A percentile compares a stretch with the other conserved stretches of the same genome.
Conservation (phyloP, 495 filamentous ascomycete species). For the Aspergillus indologenus region DNA sequence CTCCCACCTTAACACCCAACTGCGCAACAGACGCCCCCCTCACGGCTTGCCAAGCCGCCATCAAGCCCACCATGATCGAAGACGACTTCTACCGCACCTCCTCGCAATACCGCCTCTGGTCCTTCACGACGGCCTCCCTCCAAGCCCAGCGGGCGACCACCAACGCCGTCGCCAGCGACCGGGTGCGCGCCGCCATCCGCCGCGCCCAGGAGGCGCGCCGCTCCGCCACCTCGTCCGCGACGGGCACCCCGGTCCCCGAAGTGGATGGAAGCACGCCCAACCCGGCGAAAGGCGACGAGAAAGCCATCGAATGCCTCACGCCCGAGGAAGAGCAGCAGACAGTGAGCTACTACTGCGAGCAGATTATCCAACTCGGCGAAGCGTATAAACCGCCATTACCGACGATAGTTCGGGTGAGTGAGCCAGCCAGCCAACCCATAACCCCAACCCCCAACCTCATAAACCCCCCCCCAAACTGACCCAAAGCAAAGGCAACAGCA, state of each 20-base stretch:
- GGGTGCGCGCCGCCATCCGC: conserved; percentile 63
- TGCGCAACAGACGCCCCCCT: background rate
- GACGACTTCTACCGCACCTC: conserved; percentile 89
- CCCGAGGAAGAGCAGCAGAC: conserved; percentile 77
- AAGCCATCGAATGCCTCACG: conserved; percentile 67
- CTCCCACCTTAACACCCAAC: background rate
- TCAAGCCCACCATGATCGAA: conserved; percentile 56
- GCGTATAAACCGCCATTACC: conserved; percentile 75
- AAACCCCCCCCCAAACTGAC: background rate
- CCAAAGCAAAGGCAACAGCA: conserved; percentile 70
- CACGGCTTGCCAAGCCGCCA: background rate
- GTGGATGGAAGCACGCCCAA: too few species aligned
- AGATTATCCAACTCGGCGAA: conserved; percentile 70
- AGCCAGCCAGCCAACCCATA: background rate
- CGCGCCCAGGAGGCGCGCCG: conserved; percentile 42
- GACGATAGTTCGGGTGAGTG: conserved; percentile 68
- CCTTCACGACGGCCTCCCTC: conserved; percentile 76
- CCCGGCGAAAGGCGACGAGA: conserved; percentile 35
- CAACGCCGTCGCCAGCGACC: conserved; percentile 67
- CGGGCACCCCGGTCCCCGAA: conserved; percentile 33
- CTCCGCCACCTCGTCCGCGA: conserved; percentile 37
- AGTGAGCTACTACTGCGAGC: conserved; percentile 74
- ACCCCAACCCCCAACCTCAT: background rate
- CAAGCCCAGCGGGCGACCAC: conserved; percentile 67
- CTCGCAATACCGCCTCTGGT: conserved; percentile 89